Base-by-base conservation (phyloP, 169 alveolate species). In the Perkinsus marinus region DNA sequence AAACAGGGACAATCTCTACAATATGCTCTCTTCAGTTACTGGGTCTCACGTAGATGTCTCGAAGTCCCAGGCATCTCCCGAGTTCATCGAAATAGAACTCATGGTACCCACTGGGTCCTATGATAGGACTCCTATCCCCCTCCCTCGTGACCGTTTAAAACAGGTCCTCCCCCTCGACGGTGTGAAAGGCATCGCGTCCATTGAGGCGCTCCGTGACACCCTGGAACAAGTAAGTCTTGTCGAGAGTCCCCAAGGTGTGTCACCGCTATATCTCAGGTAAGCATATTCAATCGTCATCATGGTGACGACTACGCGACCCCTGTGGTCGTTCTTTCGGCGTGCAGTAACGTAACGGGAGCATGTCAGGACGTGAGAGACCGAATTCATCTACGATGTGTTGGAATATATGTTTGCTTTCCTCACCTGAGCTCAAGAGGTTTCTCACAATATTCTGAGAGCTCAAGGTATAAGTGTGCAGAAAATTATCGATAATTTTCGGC, bases 291-390 rank as follows among this genome's bases (percentile, higher is more conserved):
- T 57, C 79, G 79, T 16, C 79, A 57, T 57, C 79, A 57, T 30
- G 79, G 79, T 57, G 79, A 5, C 34, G 79, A 57, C 79, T 57
- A 57, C 34, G 79, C 79, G 37, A 57, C 39, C 38, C 91, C 91
- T 37, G 91, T 89, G 16, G 43, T 39, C 17, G 30, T 89, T 37
- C 92, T 90, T 0, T 34, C 92, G 6, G 91, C 92, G 0, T 91
- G 47, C 30, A 30, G 68, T 47, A 92, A 92, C 30, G 93, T 92
- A 30, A 92, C 93, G 26, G 93, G 93, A n/a, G 41, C 39, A 10
- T n/a, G 57, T 43, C 89, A 39, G 43, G 46, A 90, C 17, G 92
- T 90, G n/a, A 57, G 79, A 2, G 79, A 13, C 26, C 43, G n/a
- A n/a, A 36, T 2, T 17, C 22, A 22, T 39, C 39, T 34, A 39